Evolutionary conservation across 2,329 filamentous ascomycete genomes (phyloP), one percentile per base, ranked within the genome.

Genomic region (Gnomoniopsis sp.): DNA sequence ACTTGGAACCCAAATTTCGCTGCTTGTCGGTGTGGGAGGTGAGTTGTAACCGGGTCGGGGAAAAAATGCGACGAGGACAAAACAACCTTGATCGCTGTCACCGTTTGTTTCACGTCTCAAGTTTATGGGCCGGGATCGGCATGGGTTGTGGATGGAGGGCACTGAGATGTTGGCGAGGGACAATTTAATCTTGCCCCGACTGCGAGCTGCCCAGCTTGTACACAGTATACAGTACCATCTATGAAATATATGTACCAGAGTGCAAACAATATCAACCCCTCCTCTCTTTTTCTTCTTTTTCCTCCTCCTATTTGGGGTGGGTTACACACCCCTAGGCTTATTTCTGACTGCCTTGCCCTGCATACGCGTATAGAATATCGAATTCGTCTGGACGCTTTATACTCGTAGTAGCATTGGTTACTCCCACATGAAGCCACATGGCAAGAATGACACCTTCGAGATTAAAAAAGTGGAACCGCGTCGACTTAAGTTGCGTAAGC

Each of bases 61-160:
- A 21, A 17, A 10, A 14, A 55, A n/a, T 15, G 19, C 33, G 38
- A 22, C 21, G 34, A 21, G 11, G 22, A 26, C 49, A 21, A 38
- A 38, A 34, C 33, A 21, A 36, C 49, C 43, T 44, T 57, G 58
- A 57, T 57, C 54, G 49, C 49, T 57, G 50, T 60, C 41, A 23
- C 56, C 49, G 34, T 57, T 53, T 49, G 49, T 60, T 57, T 57
- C 58, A 53, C 50, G 58, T 60, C 58, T 53, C 41, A 49, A 60
- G 54, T 60, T 21, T 50, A 44, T 43, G 34, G 49, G 49, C 14
- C 34, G 34, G 36, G 49, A 43, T 52, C 49, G 36, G 36, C 49
- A 52, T 52, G 49, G 49, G 34, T 19, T 51, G 30, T 51, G 33
- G 19, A 36, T 30, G 49, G 21, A 33, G 34, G 33, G 30, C 26